Percentiles rank a stretch among this genome's conserved stretches.
Conservation (phyloP, 2,329 filamentous ascomycete species). For the Paecilomyces formosus region DNA sequence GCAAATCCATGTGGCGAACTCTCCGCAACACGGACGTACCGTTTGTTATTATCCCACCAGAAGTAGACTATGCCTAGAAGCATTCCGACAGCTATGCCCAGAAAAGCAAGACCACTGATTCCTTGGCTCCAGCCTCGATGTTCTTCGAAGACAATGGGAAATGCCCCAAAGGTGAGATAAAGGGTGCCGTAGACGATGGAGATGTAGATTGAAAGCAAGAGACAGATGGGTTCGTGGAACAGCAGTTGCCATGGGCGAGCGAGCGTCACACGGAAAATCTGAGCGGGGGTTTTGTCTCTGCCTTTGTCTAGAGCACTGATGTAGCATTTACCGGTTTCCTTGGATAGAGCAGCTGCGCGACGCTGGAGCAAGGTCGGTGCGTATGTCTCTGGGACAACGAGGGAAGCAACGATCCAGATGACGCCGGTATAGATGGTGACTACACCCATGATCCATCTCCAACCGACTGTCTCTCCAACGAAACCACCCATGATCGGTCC, state of each 20-base stretch:
- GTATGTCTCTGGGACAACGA: conserved; percentile 41
- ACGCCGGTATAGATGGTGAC: conserved; percentile 37
- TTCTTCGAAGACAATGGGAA: conserved; percentile 40
- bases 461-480: conserved; percentile 36
- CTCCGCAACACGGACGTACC: conserved; percentile 15
- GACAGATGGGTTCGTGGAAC: conserved; percentile 40
- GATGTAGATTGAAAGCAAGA: conserved; percentile 37
- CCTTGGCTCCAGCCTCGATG: conserved; percentile 36
- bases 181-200: conserved; percentile 41
- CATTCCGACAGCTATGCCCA: conserved; percentile 31
- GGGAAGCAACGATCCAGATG: conserved; percentile 32
- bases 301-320: conserved; percentile 24
- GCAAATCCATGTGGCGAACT: conserved; percentile 35
- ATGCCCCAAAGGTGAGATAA: conserved; percentile 42
- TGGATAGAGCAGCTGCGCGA: conserved; percentile 35
- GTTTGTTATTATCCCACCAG: conserved; percentile 21
- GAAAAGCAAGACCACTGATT: conserved; percentile 36
- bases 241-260: conserved; percentile 38
- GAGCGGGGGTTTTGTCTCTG: conserved; percentile 26
- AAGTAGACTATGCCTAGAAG: conserved; percentile 23
- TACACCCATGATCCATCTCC: conserved; percentile 40
- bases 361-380: conserved; percentile 40
- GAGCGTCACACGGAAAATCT: conserved; percentile 36
- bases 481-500: conserved; percentile 49
- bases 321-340: conserved; percentile 39